Conservation (phyloP, 2,329 filamentous ascomycete species). For the Aspergillus tamarii region DNA sequence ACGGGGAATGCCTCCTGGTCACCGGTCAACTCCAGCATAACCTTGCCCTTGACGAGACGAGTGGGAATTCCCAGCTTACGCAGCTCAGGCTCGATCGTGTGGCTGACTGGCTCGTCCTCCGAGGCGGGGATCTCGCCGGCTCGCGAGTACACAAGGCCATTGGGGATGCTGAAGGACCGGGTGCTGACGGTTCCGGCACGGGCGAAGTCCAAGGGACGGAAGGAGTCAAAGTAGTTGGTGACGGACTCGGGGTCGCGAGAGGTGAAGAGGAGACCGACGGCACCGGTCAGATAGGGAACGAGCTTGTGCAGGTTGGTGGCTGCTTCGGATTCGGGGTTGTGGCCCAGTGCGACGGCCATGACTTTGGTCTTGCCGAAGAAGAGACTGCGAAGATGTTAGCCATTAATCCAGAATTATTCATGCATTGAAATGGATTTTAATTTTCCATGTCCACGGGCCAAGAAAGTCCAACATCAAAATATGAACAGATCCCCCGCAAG, state of each 20-base stretch:
- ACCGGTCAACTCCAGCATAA: slow-evolving; percentile 66
- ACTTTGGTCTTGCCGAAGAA: slow-evolving; percentile 99
- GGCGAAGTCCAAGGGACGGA: slow-evolving; percentile 83
- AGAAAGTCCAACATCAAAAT: neutral
- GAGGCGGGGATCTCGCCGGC: slow-evolving; percentile 78
- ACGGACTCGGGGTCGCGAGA: slow-evolving; percentile 72
- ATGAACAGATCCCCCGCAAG: neutral
- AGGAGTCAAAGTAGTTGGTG: slow-evolving; percentile 70
- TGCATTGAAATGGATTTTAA: too few relatives aligned
- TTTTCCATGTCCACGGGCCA: neutral
- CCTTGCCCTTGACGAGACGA: slow-evolving; percentile 82
- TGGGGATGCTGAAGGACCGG: slow-evolving; percentile 77
- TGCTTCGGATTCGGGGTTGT: slow-evolving; percentile 74
- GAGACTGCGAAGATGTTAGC: slow-evolving; percentile 59
- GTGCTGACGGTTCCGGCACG: slow-evolving; percentile 78
- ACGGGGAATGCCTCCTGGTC: slow-evolving; percentile 67
- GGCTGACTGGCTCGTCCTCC: slow-evolving; percentile 83
- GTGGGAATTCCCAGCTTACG: slow-evolving; percentile 89
- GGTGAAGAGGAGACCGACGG: slow-evolving; percentile 89
- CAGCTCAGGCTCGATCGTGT: slow-evolving; percentile 88
- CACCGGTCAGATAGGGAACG: slow-evolving; percentile 71
- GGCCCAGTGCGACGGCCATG: slow-evolving; percentile 92
- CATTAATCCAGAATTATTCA: neutral
- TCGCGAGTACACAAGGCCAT: slow-evolving; percentile 76
- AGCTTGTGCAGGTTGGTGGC: slow-evolving; percentile 76